Base-by-base conservation (phyloP, 306 rosid genomes). In the Aeschynomene evenia region DNA sequence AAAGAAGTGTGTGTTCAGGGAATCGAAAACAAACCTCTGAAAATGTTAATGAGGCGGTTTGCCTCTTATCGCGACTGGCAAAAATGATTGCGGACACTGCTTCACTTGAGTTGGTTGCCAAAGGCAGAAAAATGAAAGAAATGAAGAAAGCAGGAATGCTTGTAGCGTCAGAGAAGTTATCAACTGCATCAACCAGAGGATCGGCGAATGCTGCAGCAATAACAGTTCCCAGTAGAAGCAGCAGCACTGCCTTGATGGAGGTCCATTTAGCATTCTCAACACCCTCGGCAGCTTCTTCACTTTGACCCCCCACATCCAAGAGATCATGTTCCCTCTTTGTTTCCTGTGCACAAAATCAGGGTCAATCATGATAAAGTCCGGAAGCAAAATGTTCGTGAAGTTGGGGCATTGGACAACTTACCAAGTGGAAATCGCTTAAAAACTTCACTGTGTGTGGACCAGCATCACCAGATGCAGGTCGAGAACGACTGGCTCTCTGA, bases 81-180 rank as follows among this genome's bases (percentile, higher is more conserved):
- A 91, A 91, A 74, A 89, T 91, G 19, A 94, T 84, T 21, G 97
- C 96, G 3, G 99, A 77, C 19, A 94, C 96, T 24, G 96, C 95
- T 81, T 91, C 99, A 55, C 97, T 91, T 20, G 99, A 86, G 85
- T 86, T 91, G 24, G 99, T 94, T 71, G 94, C 96, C 57, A 94
- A 74, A 72, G 99, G 99, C 14, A 91, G 85, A 3, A 64, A 81
- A 20, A 94, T 85, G 76, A 94, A 94, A 7, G 99, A 94, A 82
- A 94, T 84, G 86, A 94, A 94, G 90, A 94, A 94, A 15, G 91
- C 89, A 7, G 97, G 99, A 85, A 94, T 94, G 40, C 72, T 75
- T 0, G 97, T 89, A 61, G 99, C 99, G n/a, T 65, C 80, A 15
- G 99, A 91, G 50, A 94, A 94, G 79, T 87, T 84, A 78, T 94